Percentiles rank a stretch among this genome's conserved stretches.
Evolutionary conservation across 768 basidiomycete genomes (phyloP).

Genomic region (Lentinula detonsa): DNA sequence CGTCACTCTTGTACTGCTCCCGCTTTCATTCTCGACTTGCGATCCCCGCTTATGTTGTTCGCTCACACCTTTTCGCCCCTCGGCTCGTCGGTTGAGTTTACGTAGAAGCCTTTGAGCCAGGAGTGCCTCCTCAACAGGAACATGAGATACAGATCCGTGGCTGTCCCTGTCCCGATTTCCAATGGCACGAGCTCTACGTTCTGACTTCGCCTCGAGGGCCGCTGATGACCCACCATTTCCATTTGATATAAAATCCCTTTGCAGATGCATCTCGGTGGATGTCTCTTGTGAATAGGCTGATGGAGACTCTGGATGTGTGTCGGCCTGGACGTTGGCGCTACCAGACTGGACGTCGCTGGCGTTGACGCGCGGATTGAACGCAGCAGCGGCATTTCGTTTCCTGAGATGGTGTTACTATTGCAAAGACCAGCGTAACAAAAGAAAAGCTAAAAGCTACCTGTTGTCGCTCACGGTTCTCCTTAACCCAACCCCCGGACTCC

Average conservation of each 20-base stretch:
- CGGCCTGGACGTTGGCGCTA: neutral
- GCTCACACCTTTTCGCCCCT: neutral
- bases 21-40: neutral
- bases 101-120: constrained; percentile 15
- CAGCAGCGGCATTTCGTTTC: neutral
- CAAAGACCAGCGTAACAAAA: neutral
- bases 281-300: neutral
- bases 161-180: neutral
- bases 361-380: neutral
- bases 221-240: neutral
- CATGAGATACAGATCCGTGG: neutral
- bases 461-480: neutral
- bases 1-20: neutral
- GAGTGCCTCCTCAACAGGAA: constrained; percentile 14
- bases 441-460: too few species aligned
- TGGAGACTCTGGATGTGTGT: neutral
- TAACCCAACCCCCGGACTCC: neutral
- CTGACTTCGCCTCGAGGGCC: neutral
- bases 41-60: neutral
- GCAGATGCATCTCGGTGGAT: neutral
- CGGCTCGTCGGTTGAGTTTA: constrained; percentile 9
- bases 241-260: neutral
- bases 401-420: neutral
- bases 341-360: neutral
- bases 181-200: neutral